Conservation (phyloP, 2,329 filamentous ascomycete genomes). For the Mollisiaceae sp. region DNA sequence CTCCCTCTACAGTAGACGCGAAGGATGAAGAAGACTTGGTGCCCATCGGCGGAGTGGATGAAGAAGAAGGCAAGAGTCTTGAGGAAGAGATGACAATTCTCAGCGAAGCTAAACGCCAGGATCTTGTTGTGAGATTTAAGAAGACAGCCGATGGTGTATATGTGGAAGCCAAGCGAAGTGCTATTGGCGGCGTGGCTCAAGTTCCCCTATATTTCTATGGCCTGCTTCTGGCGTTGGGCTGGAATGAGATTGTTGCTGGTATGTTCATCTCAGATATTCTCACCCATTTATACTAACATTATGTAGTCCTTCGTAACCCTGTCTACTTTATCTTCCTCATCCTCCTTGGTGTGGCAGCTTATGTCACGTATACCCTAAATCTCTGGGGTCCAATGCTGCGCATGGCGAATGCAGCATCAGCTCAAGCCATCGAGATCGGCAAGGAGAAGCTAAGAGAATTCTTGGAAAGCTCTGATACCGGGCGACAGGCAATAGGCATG, state of each 20-base stretch:
- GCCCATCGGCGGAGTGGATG: conserved; percentile 92
- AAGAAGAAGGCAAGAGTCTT: conserved; percentile 90
- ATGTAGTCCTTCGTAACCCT: conserved; percentile 85
- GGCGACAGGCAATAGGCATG: conserved; percentile 83
- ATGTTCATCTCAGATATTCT: conserved; percentile 47
- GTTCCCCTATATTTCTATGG: conserved; percentile 95
- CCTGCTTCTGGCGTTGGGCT: conserved; percentile 87
- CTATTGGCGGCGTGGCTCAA: conserved; percentile 93
- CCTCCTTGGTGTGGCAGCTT: conserved; percentile 75
- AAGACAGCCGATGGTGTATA: conserved; percentile 98
- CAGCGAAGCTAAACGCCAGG: conserved; percentile 85
- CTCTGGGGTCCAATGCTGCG: conserved; percentile 95
- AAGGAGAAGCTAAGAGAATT: conserved; percentile 92
- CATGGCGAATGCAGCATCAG: conserved; percentile 87
- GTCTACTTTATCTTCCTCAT: conserved; percentile 90
- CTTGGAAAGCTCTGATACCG: conserved; percentile 84
- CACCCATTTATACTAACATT: conserved; percentile 22
- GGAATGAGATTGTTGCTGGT: conserved; percentile 98
- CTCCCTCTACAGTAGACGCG: conserved; percentile 74
- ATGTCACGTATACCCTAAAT: conserved; percentile 91
- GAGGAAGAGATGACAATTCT: conserved; percentile 98
- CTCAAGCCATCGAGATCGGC: conserved; percentile 87
- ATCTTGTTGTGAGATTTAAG: conserved; percentile 94
- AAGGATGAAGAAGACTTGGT: conserved; percentile 89
- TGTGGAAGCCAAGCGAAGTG: conserved; percentile 95